These are phyloP conservation scores for Pulicaria dysenterica DNA, from an alignment of 129 eudicot species.

Conservation along the genomic window DNA sequence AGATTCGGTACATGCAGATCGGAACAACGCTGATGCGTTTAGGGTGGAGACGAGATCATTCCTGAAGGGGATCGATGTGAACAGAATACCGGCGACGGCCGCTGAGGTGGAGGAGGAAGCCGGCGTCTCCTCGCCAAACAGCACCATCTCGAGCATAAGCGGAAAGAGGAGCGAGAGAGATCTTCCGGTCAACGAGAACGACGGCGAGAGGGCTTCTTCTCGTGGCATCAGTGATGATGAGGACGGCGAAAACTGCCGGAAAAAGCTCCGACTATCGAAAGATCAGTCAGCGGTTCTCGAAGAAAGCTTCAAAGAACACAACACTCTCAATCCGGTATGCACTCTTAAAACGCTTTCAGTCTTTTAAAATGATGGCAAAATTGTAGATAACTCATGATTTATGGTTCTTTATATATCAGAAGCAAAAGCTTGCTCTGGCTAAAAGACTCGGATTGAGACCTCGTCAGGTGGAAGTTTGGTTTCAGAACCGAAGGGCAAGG, in stretches of 20 bases:
- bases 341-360: constrained; percentile 9
- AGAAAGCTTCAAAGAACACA: constrained; percentile 96
- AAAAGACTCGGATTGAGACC: constrained; percentile 80
- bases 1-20: constrained; percentile 49
- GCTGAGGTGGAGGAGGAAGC: constrained; percentile 75
- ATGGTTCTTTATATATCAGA: constrained; percentile 44
- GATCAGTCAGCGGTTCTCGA: constrained; percentile 93
- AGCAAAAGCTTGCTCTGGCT: constrained; percentile 83
- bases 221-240: constrained; percentile 84
- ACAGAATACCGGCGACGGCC: constrained; percentile 55
- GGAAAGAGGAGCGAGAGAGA: constrained; percentile 86
- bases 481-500: constrained; percentile 97
- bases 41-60: constrained; percentile 67
- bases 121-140: constrained; percentile 93
- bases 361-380: background rate
- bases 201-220: constrained; percentile 61
- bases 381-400: constrained; percentile 8
- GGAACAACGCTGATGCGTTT: constrained; percentile 50
- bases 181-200: constrained; percentile 45
- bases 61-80: constrained; percentile 90
- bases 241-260: constrained; percentile 80
- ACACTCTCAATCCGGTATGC: constrained; percentile 91
- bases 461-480: constrained; percentile 99
- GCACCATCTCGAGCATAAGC: constrained; percentile 84
- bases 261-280: constrained; percentile 82